Base-by-base conservation (phyloP, 2,329 filamentous ascomycete species). In the Fusarium vanettenii region DNA sequence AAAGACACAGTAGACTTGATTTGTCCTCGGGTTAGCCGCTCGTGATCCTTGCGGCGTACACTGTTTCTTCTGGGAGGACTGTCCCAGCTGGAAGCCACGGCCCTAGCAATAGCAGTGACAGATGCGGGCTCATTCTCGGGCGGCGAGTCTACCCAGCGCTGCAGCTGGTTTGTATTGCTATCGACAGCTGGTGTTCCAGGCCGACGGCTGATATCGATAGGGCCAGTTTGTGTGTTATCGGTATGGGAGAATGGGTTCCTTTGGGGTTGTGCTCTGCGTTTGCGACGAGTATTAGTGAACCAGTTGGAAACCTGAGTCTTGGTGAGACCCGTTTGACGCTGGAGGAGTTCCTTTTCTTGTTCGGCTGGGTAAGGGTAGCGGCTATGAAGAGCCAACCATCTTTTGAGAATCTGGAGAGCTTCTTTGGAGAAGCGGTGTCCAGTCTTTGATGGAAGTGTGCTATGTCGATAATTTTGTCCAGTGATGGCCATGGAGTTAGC, bases 141-240 rank as follows among this genome's bases (percentile, higher is more conserved):
- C 4, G 50, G 50, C 0, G 50, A 56, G 31, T 56, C 50, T 20
- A 56, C 50, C 50, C 50, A 56, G 11, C 50, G 50, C n/a, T 33
- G 27, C 6, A 56, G 18, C 18, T 29, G 50, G 18, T 56, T 13
- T 6, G 31, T 56, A 8, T n/a, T 56, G 4, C 0, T 33, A 14
- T 43, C 41, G 5, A 33, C 18, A 20, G n/a, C 29, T 10, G 50
- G 50, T 0, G 50, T 56, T 5, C 31, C 50, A 22, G 29, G 50
- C 4, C 50, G 27, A 33, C 29, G 25, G 13, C 4, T 31, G 31
- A 56, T 33, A 69, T 91, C 86, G 62, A 93, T 89, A 1, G 88
- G 72, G 7, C 56, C 57, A 3, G 56, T 52, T 45, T 83, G 80
- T 18, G 90, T 89, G 45, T 93, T 92, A 31, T 33, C 11, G 2